Conservation (phyloP, 2,329 filamentous ascomycete species). For the Penicillium sp. region DNA sequence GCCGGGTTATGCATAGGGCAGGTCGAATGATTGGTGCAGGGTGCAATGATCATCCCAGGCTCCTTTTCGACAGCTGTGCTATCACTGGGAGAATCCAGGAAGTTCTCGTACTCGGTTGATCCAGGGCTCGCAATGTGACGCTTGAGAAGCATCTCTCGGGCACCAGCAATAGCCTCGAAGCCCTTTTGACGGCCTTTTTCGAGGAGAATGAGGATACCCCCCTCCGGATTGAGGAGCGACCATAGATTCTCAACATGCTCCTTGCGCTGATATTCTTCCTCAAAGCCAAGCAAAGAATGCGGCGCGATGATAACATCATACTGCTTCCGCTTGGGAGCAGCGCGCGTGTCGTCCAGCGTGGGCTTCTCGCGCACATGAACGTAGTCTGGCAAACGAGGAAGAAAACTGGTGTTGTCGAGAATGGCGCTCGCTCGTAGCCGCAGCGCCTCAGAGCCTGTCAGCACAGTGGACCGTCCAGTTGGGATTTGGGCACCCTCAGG, state of each 20-base stretch:
- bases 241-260: constrained; percentile 81
- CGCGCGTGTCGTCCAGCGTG: constrained; percentile 53
- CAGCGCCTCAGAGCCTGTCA: constrained; percentile 69
- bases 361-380: constrained; percentile 56
- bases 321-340: constrained; percentile 60
- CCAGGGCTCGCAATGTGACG: constrained; percentile 62
- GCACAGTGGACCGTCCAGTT: constrained; percentile 68
- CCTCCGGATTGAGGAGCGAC: constrained; percentile 74
- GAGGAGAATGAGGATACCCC: constrained; percentile 77
- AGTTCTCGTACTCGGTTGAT: constrained; percentile 39
- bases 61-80: constrained; percentile 43
- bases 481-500: constrained; percentile 39
- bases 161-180: constrained; percentile 85
- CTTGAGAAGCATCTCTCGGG: constrained; percentile 70
- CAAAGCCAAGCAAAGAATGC: constrained; percentile 69
- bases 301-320: constrained; percentile 89
- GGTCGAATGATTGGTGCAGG: constrained; percentile 77
- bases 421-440: constrained; percentile 69
- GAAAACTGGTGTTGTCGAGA: constrained; percentile 82
- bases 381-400: constrained; percentile 86
- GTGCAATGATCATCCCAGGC: constrained; percentile 56
- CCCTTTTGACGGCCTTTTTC: constrained; percentile 89
- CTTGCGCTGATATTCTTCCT: constrained; percentile 70
- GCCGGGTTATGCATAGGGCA: constrained; percentile 82
- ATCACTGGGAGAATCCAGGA: constrained; percentile 30